These are phyloP conservation scores for Backusella circina DNA, from an alignment of 192 early-diverging fungal species.

Conservation along the genomic window DNA sequence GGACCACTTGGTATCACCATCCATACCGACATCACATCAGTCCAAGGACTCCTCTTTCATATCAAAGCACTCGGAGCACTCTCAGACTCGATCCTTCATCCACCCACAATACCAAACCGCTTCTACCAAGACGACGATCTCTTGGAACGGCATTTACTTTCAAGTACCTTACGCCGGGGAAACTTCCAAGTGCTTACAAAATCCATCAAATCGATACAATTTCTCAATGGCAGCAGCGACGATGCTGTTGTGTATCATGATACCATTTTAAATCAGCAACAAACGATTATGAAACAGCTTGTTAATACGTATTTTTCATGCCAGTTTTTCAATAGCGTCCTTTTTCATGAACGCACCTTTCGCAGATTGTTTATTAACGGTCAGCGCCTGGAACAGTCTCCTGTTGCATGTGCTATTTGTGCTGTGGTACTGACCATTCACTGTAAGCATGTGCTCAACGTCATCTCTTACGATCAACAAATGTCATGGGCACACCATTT, in stretches of 20 bases:
- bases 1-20: neutral
- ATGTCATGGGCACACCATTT: neutral
- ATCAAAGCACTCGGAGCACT: neutral
- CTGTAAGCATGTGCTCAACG: neutral
- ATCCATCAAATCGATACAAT: neutral
- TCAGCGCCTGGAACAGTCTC: neutral
- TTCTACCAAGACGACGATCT: neutral
- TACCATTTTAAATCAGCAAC: neutral
- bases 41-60: neutral
- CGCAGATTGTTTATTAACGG: neutral
- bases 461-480: constrained; percentile 3
- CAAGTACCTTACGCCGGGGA: neutral
- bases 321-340: neutral
- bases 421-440: constrained; percentile 15
- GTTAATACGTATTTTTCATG: constrained; percentile 4
- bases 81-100: neutral
- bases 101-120: neutral
- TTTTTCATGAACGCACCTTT: constrained; percentile 13
- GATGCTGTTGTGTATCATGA: neutral
- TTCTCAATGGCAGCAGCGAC: neutral
- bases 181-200: neutral
- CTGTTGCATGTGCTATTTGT: constrained; percentile 11
- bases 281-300: neutral
- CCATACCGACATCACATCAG: neutral
- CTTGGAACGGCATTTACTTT: neutral